Percentiles rank a stretch among this genome's conserved stretches.
Evolutionary conservation across 2,329 filamentous ascomycete genomes (phyloP).

Genomic region (Polychaeton citri): DNA sequence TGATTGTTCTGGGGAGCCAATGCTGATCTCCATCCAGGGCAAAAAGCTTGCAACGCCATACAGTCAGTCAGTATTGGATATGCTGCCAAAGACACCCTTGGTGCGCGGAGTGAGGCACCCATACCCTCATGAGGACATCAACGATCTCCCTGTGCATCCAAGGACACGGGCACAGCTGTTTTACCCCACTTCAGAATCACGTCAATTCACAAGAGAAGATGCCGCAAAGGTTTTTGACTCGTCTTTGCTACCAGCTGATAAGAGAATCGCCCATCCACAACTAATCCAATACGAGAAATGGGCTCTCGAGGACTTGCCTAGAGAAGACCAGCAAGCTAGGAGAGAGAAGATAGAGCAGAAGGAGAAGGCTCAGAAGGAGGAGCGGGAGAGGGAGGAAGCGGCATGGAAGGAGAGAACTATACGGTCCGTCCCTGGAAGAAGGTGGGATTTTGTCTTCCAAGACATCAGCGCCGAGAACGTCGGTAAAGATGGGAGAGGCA

Average conservation of each 20-base stretch:
- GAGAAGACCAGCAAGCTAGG: slow-evolving; percentile 23
- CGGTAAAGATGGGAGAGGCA: slow-evolving; percentile 40
- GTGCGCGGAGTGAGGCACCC: slow-evolving; percentile 24
- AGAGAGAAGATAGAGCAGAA: slow-evolving; percentile 25
- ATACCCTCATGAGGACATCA: slow-evolving; percentile 45
- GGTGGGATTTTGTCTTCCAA: slow-evolving; percentile 49
- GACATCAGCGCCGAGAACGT: slow-evolving; percentile 44
- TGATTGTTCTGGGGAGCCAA: too few species aligned
- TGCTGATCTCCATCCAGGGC: too few species aligned
- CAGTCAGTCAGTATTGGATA: slow-evolving; percentile 57
- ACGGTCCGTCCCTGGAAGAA: slow-evolving; percentile 31
- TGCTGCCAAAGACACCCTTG: slow-evolving; percentile 60
- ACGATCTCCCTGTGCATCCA: slow-evolving; percentile 48
- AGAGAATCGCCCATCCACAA: slow-evolving; percentile 51
- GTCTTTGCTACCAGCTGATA: slow-evolving; percentile 47
- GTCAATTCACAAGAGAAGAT: slow-evolving; percentile 51
- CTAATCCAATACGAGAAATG: slow-evolving; percentile 39
- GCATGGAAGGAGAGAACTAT: slow-evolving; percentile 31
- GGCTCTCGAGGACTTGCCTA: slow-evolving; percentile 22
- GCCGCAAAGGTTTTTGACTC: slow-evolving; percentile 48
- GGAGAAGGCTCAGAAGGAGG: slow-evolving; percentile 26
- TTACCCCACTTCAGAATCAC: slow-evolving; percentile 50
- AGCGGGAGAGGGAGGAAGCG: slow-evolving; percentile 26
- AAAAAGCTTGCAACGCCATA: slow-evolving; percentile 68
- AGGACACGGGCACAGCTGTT: slow-evolving; percentile 44